Evolutionary conservation across 2,329 filamentous ascomycete genomes (phyloP), one percentile per base, ranked within the genome.

Genomic region (Lecanicillium sp.): DNA sequence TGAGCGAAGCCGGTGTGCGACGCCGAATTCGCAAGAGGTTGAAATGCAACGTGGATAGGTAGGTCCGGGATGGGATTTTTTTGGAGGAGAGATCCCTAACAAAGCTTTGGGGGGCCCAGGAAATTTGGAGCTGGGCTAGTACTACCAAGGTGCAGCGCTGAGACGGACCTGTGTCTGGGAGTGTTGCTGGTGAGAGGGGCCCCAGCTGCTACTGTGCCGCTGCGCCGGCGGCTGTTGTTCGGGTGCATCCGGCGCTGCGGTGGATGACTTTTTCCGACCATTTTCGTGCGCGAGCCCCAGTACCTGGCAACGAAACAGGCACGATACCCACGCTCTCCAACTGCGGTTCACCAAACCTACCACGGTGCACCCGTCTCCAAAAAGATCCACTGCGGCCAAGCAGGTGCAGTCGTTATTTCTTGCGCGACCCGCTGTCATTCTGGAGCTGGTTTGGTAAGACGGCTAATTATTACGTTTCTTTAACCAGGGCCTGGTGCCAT

Each of bases 281-380:
- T 42, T 42, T 42, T 42, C 40, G 40, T 42, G 40, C 35, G 29
- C 37, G 39, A 25, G n/a, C 37, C n/a, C 33, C 33, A 27, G 33
- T 35, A 29, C 27, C 28, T 36, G 34, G n/a, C 19, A 20, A n/a
- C 20, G 19, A 15, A 20, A 17, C 28, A 19, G 29, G 16, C 29
- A 22, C 33, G 13, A 28, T 14, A 14, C 33, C 14, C 33, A 19
- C 20, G 28, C 20, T 37, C 29, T 18, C 29, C 17, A 38, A 20
- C 18, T 14, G 14, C 20, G n/a, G n/a, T n/a, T n/a, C n/a, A n/a
- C n/a, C n/a, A n/a, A n/a, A n/a, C n/a, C n/a, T n/a, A n/a, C n/a
- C n/a, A n/a, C n/a, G n/a, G n/a, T n/a, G n/a, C 33, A 14, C 19
- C 33, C n/a, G 33, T 35, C 28, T 30, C 14, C 29, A 30, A 30